A percentile compares a stretch with the other conserved stretches of the same genome.
Evolutionary conservation across 1,139 yeast genomes (phyloP).

Genomic region (Saccharomyces hybrid): DNA sequence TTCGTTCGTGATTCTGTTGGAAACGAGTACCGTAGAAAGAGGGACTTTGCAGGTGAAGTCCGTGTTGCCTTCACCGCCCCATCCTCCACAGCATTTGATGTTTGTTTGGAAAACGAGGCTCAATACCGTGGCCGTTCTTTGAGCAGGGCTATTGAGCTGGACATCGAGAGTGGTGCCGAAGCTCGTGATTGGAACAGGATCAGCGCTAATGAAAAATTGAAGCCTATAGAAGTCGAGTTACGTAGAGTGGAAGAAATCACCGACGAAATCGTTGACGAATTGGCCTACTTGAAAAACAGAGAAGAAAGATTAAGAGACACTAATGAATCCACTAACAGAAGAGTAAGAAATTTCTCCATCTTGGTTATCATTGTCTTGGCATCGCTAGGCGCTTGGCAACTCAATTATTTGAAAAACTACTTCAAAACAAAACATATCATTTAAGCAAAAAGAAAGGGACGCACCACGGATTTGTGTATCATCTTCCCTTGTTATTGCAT

Average conservation of each 20-base stretch:
- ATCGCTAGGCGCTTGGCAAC: constrained; percentile 85
- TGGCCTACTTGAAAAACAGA: constrained; percentile 75
- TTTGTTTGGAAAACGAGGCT: constrained; percentile 73
- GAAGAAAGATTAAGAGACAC: constrained; percentile 93
- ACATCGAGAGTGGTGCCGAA: constrained; percentile 90
- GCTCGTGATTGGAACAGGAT: constrained; percentile 97
- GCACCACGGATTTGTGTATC: background rate
- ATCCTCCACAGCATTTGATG: constrained; percentile 76
- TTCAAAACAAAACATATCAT: constrained; percentile 92
- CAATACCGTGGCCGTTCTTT: constrained; percentile 36
- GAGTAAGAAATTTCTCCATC: constrained; percentile 80
- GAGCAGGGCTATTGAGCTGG: constrained; percentile 69
- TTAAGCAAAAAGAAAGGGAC: constrained; percentile 30
- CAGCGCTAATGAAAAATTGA: constrained; percentile 86
- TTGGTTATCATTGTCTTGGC: constrained; percentile 59
- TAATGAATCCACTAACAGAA: constrained; percentile 73
- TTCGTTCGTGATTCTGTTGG: constrained; percentile 58
- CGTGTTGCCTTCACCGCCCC: constrained; percentile 79
- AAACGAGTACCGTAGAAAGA: constrained; percentile 59
- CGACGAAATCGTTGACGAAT: constrained; percentile 66
- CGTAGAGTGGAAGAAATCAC: constrained; percentile 78
- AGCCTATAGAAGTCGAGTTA: constrained; percentile 85
- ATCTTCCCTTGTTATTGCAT: background rate
- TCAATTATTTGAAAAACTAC: constrained; percentile 82
- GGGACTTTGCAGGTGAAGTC: constrained; percentile 55